Percentiles rank a stretch among this genome's conserved stretches.
Evolutionary conservation across 2,329 filamentous ascomycete species (phyloP).

Genomic region (Dendryphion nanum): DNA sequence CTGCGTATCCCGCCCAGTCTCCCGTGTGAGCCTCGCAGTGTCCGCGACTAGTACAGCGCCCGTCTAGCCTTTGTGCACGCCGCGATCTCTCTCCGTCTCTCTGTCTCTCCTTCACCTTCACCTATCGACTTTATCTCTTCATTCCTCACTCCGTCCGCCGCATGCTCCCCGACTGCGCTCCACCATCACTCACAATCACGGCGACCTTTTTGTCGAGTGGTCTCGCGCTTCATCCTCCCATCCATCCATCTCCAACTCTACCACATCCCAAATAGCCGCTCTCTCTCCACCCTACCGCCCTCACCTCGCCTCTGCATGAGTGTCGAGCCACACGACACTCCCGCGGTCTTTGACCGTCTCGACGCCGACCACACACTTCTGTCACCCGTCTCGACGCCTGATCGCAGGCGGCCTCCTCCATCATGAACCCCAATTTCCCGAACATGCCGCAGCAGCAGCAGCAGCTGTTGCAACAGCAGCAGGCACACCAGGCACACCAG

Average conservation of each 20-base stretch:
- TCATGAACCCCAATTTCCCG: constrained; percentile 36
- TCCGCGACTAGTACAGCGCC: too few species aligned
- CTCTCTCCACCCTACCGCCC: too few species aligned
- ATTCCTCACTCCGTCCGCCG: neutral
- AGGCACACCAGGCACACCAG: neutral
- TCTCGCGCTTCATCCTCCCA: too few species aligned
- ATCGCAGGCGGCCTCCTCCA: constrained; percentile 16
- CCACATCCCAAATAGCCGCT: too few species aligned
- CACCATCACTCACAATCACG: too few species aligned
- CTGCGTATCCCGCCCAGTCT: neutral
- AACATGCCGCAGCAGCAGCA: constrained; percentile 19
- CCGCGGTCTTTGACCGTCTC: neutral
- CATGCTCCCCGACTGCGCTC: too few species aligned
- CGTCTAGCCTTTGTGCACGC: too few species aligned
- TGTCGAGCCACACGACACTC: neutral
- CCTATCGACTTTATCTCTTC: neutral
- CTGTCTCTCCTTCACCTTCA: too few species aligned
- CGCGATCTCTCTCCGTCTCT: too few species aligned
- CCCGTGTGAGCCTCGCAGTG: neutral
- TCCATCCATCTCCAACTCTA: too few species aligned
- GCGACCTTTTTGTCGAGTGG: too few species aligned
- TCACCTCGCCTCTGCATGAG: neutral
- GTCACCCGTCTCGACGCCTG: constrained; percentile 9
- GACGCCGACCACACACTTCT: neutral
- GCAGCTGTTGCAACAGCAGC: constrained; percentile 13